A percentile compares a stretch with the other conserved stretches of the same genome.
Evolutionary conservation across 805 yeast species (phyloP).

Genomic region (Hanseniaspora thailandica): DNA sequence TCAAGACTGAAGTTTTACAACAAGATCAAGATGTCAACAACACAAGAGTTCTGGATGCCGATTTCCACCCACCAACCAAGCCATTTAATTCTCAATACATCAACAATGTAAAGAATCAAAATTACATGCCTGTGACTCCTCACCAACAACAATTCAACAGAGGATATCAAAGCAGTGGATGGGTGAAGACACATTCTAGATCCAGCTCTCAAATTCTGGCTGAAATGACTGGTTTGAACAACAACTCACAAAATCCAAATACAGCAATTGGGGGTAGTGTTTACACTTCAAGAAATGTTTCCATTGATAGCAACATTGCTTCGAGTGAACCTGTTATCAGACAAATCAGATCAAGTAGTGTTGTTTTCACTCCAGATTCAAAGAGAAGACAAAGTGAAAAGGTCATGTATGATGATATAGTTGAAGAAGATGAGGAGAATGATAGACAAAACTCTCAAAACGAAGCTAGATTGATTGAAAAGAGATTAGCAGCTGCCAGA

Average conservation of each 20-base stretch:
- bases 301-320: slow-evolving; percentile 20
- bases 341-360: slow-evolving; percentile 17
- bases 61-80: slow-evolving; percentile 7
- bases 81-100: background rate
- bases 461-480: slow-evolving; percentile 17
- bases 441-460: slow-evolving; percentile 16
- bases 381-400: slow-evolving; percentile 9
- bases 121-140: slow-evolving; percentile 11
- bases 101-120: background rate
- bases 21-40: background rate
- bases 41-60: background rate
- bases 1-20: background rate
- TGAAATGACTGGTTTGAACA: slow-evolving; percentile 9
- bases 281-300: slow-evolving; percentile 12
- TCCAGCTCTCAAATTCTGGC: slow-evolving; percentile 14
- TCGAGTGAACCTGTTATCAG: slow-evolving; percentile 23
- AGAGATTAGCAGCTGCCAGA: slow-evolving; percentile 21
- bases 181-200: slow-evolving; percentile 14
- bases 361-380: slow-evolving; percentile 14
- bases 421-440: slow-evolving; percentile 27
- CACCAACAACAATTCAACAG: slow-evolving; percentile 1
- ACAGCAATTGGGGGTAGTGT: slow-evolving; percentile 6
- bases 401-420: slow-evolving; percentile 17
- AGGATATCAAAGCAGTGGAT: background rate
- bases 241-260: background rate